These are phyloP conservation scores for Pythium insidiosum DNA, from an alignment of 352 stramenopile genomes.

Conservation along the genomic window DNA sequence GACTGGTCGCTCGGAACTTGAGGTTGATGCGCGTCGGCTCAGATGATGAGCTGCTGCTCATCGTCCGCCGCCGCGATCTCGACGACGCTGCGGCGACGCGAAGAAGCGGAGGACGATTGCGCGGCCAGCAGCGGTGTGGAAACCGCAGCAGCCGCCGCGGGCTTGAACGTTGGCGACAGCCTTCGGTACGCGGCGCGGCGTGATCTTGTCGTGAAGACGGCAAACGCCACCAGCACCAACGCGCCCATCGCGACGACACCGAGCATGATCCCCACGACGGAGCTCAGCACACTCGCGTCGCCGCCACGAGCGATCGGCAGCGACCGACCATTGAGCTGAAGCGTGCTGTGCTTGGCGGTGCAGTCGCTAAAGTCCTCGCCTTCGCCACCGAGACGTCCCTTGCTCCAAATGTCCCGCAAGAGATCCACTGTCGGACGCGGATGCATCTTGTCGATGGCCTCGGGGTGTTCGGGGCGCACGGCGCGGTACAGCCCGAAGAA, in stretches of 20 bases:
- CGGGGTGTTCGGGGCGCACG: constrained; percentile 1
- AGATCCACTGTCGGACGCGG: constrained; percentile 41
- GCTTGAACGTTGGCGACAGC: too few species aligned
- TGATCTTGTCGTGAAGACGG: constrained; percentile 5
- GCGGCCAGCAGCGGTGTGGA: too few species aligned
- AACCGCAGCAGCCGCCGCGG: too few species aligned
- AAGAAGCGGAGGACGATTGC: too few species aligned
- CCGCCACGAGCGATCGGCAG: background rate
- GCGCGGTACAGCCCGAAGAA: constrained; percentile 45
- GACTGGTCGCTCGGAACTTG: too few species aligned
- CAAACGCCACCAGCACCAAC: constrained; percentile 10
- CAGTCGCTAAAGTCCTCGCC: constrained; percentile 28
- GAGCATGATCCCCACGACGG: constrained; percentile 11
- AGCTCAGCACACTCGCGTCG: constrained; percentile 5
- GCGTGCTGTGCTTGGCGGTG: background rate
- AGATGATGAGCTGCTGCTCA: too few species aligned
- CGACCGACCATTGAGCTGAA: too few species aligned
- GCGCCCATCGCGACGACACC: constrained; percentile 13
- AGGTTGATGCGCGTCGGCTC: too few species aligned
- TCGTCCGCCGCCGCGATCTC: too few species aligned
- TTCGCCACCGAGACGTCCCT: constrained; percentile 23
- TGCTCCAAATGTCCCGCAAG: constrained; percentile 37
- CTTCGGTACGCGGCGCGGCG: constrained; percentile 19
- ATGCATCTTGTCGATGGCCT: constrained; percentile 16
- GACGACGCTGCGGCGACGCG: too few species aligned